Evolutionary conservation across 2,329 filamentous ascomycete genomes (phyloP), one percentile per base, ranked within the genome.

Genomic region (Venturia pyrina): DNA sequence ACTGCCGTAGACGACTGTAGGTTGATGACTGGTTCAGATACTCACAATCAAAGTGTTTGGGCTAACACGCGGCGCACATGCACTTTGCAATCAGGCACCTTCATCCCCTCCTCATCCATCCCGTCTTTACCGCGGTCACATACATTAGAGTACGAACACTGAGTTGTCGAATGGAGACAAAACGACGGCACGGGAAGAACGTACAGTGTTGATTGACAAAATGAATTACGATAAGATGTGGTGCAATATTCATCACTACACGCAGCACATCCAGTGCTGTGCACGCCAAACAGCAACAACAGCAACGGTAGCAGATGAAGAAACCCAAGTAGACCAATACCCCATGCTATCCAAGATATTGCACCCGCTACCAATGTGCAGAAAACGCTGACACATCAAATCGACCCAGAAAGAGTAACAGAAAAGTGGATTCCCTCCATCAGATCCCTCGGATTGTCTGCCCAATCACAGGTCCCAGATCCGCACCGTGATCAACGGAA

Each of bases 291-390:
- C 21, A 21, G 5, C 11, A 53, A 37, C 15, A 59, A 10, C 15
- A 59, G 28, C 53, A 37, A 7, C 53, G 37, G 32, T 19, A 34
- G 41, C 11, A 43, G 41, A 43, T 17, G 6, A 59, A 37, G 32
- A 37, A 53, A 19, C n/a, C n/a, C 21, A 50, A 28, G 48, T 21
- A 50, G 8, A 28, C 32, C 53, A 15, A 37, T 59, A 59, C 53
- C 53, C 53, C 53, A 37, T 34, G 28, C 32, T 59, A 59, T 37
- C 53, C 53, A 59, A 37, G n/a, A 59, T 59, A 15, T 59, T 37
- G 19, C 53, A 59, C 53, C 53, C 53, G 53, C 53, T 59, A 59
- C 53, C 53, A 59, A 59, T 59, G 53, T 59, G 53, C 53, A n/a
- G 19, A 59, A 40, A 59, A 59, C 37, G 28, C 53, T 34, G 28